Base-by-base conservation (phyloP, 2,329 filamentous ascomycete genomes). In the Calonectria ilicicola region DNA sequence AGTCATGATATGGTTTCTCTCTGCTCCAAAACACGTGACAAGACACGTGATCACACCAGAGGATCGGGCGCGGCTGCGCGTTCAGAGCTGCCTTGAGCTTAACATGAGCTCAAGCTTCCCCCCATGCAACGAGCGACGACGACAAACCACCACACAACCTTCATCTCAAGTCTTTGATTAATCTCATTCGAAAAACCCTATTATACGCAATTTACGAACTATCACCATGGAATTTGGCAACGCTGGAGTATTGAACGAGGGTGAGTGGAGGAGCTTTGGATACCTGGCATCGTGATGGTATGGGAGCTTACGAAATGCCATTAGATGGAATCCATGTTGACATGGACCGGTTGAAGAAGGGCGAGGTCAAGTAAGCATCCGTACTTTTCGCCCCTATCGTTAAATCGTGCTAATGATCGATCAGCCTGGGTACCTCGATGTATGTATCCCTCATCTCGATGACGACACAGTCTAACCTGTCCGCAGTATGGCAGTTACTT, bases 271-370 rank as follows among this genome's bases (percentile, higher is more conserved):
- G 56, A 75, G 72, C 75, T 75, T 65, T 74, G 75, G 73, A 77
- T 77, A 73, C 62, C 66, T 73, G 67, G 69, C 67, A 69, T 67
- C 35, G 38, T 62, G 40, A 65, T 69, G 72, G 70, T 51, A 70
- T 67, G 66, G 77, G 74, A 77, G 76, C 79, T 80, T 67, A 79
- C 73, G 35, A 17, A 49, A 69, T 65, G 65, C 53, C 46, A 68
- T 60, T 81, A 98, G 97, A 99, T 96, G 97, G 97, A 84, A 98
- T 99, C 84, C 97, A 99, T 85, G 90, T 99, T 80, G 97, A 99
- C 84, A 99, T 99, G 97, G 95, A 98, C 82, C 93, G 97, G 83
- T 88, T 99, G 85, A 99, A 99, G 93, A 97, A 95, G 86, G 97
- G 97, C 75, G 97, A 99, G 89, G 96, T 99, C 84, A 99, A 99